Conservation (phyloP, 306 rosid species). For the Cucurbita ficifolia region DNA sequence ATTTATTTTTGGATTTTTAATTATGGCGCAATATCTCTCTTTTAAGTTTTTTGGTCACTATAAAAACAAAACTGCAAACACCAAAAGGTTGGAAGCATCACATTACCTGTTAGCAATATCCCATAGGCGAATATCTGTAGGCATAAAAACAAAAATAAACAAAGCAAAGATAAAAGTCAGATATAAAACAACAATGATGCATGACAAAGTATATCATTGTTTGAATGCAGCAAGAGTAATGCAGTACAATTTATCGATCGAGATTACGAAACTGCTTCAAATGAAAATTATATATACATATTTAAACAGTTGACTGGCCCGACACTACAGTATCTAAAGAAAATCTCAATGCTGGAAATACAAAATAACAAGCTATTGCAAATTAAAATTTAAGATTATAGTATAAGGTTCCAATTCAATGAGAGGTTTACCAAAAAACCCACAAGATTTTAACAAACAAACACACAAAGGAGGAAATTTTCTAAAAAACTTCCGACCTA, state of each 20-base stretch:
- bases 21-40: neutral
- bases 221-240: neutral
- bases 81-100: neutral
- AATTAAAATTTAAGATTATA: neutral
- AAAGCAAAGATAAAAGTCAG: neutral
- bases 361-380: neutral
- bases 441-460: neutral
- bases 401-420: neutral
- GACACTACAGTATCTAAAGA: neutral
- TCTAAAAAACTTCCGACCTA: neutral
- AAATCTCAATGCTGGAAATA: neutral
- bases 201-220: neutral
- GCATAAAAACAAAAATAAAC: neutral
- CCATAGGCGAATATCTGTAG: conserved; percentile 89
- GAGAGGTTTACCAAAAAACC: neutral
- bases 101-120: conserved; percentile 75
- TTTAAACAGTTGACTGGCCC: neutral
- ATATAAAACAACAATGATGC: neutral
- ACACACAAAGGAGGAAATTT: neutral
- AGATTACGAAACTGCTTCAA: neutral
- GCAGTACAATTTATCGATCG: neutral
- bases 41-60: neutral
- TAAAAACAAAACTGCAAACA: neutral
- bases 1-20: neutral
- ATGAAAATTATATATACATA: neutral